Base-by-base conservation (phyloP, 768 basidiomycete species). In the Infundibulicybe gibba region DNA sequence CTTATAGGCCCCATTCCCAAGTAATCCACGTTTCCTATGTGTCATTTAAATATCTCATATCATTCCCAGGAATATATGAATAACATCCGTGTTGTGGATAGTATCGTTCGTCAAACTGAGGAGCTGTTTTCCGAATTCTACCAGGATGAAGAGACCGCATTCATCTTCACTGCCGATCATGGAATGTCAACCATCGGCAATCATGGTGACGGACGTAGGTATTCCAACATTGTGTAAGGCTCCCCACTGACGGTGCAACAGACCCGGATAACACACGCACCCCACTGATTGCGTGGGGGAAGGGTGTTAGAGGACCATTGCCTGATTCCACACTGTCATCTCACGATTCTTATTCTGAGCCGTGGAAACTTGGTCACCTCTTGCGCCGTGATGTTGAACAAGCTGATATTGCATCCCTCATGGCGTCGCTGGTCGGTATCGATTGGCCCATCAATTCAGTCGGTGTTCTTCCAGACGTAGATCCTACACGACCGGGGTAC, bases 171-270 rank as follows among this genome's bases (percentile, higher is more conserved):
- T 2, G 88, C 91, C 0, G 91, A 94, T 61, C 91, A 94, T 58
- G 91, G 91, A 8, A 94, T 94, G 91, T 88, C 87, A 3, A 77
- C 72, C 30, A 85, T 90, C 45, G 91, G 91, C 11, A 93, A 92
- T 57, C 91, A 94, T 49, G 91, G 91, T 3, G 91, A 94, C 50
- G 91, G 91, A 32, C 83, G 88, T 87, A 57, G 59, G 70, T 61
- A 44, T 38, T n/a, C 41, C 21, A 44, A 42, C 41, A 42, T 25
- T 25, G 11, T 10, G 45, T 32, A 21, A 19, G 42, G 30, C 30
- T 38, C 14, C 41, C 19, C 40, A 45, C 49, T 32, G 41, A 17
- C 5, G 20, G 11, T 47, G 52, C 54, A 10, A 38, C 48, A 90
- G 88, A 92, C 56, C 90, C 90, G 0, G 90, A 93, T 58, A 91